Evolutionary conservation across 805 yeast species (phyloP).

Genomic region (Wickerhamomyces queroliae): DNA sequence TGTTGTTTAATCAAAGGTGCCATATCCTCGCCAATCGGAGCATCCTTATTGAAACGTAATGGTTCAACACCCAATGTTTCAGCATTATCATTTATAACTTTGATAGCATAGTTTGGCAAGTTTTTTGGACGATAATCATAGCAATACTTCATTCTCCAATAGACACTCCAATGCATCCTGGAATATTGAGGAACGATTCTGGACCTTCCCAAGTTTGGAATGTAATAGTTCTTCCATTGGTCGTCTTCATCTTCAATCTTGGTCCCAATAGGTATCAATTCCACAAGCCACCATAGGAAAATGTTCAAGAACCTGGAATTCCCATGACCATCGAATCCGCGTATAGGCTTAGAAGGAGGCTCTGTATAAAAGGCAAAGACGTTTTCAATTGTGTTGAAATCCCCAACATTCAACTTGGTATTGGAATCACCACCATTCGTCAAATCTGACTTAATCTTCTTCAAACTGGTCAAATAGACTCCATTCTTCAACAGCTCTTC

Average conservation of each 20-base stretch:
- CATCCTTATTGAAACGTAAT: constrained; percentile 1
- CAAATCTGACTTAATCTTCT: constrained; percentile 8
- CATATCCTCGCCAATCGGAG: constrained; percentile 1
- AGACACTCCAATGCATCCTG: constrained; percentile 57
- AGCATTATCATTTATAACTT: constrained; percentile 16
- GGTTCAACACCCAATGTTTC: neutral
- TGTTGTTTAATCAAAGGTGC: constrained; percentile 6
- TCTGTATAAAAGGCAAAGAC: constrained; percentile 8
- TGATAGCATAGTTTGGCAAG: constrained; percentile 31
- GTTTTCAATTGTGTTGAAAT: constrained; percentile 1
- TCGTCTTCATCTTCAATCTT: constrained; percentile 41
- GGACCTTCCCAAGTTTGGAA: constrained; percentile 52
- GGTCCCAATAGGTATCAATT: constrained; percentile 52
- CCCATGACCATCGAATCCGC: constrained; percentile 35
- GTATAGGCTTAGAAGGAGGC: constrained; percentile 20
- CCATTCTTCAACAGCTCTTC: constrained; percentile 13
- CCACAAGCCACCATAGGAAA: constrained; percentile 57
- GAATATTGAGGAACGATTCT: constrained; percentile 44
- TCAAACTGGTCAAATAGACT: constrained; percentile 11
- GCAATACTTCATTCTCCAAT: constrained; percentile 46
- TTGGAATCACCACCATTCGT: neutral
- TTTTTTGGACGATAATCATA: constrained; percentile 40
- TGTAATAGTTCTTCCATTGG: constrained; percentile 42
- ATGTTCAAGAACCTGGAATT: constrained; percentile 20
- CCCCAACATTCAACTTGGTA: neutral